A percentile compares a stretch with the other conserved stretches of the same genome.
Evolutionary conservation across 2,329 filamentous ascomycete species (phyloP).

Genomic region (Bipolaris oryzae): DNA sequence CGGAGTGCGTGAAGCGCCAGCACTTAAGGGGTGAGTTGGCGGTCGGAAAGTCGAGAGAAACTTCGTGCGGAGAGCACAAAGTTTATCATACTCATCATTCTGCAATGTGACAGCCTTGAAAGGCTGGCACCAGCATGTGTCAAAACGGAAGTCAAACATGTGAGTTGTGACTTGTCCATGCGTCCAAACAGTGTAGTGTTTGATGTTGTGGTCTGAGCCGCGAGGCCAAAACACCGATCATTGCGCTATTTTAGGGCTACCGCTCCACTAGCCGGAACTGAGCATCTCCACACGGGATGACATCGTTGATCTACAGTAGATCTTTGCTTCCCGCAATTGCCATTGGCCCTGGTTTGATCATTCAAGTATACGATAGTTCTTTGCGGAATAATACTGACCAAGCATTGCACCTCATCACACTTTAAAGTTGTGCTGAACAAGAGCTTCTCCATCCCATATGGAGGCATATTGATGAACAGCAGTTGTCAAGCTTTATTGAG

Average conservation of each 20-base stretch:
- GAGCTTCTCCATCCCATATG: not conserved
- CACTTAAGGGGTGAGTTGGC: not conserved
- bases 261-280: slow-evolving; percentile 1
- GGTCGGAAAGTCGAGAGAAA: not conserved
- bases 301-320: not conserved
- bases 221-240: slow-evolving; percentile 17
- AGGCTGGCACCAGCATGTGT: not conserved
- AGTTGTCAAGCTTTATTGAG: not conserved
- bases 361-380: not conserved
- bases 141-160: slow-evolving; percentile 11
- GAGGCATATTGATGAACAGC: no score
- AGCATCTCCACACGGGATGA: not conserved
- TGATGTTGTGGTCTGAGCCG: slow-evolving; percentile 16
- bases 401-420: not conserved
- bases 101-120: slow-evolving; percentile 6
- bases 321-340: not conserved
- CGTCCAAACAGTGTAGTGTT: slow-evolving; percentile 17
- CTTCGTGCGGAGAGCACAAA: slow-evolving; percentile 9
- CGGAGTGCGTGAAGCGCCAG: not conserved
- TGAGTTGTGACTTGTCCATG: slow-evolving; percentile 14
- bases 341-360: not conserved
- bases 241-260: slow-evolving; percentile 15
- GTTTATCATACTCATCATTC: slow-evolving; percentile 18
- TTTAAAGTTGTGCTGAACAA: not conserved
- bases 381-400: not conserved